A percentile compares a stretch with the other conserved stretches of the same genome.
These are phyloP conservation scores for Beverwykella pulmonaria DNA, from an alignment of 495 filamentous ascomycete genomes.

Conservation along the genomic window DNA sequence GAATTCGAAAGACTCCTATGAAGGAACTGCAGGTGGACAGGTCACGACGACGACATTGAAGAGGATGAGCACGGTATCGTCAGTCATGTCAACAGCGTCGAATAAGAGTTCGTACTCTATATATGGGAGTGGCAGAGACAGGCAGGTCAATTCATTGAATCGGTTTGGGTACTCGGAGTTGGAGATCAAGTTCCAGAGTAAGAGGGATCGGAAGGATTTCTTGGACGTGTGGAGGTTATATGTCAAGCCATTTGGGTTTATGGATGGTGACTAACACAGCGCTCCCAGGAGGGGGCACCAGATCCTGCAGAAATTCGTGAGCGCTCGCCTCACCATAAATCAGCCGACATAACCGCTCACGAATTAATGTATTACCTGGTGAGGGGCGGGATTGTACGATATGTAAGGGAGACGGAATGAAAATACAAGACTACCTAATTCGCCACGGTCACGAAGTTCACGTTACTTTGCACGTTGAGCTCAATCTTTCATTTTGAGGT, in stretches of 20 bases:
- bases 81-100: conserved; percentile 5
- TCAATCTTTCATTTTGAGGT: no score
- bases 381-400: no score
- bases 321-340: no score
- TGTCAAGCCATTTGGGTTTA: conserved; percentile 19
- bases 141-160: conserved; percentile 7
- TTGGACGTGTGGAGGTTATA: conserved; percentile 21
- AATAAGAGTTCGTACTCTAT: not conserved
- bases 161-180: conserved; percentile 26
- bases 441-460: no score
- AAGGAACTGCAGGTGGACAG: not conserved
- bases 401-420: no score
- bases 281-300: no score
- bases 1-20: not conserved
- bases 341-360: no score
- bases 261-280: no score
- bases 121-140: conserved; percentile 4
- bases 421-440: no score
- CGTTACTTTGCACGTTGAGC: no score
- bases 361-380: no score
- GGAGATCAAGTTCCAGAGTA: conserved; percentile 25
- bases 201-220: conserved; percentile 26
- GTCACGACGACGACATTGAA: not conserved
- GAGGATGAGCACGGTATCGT: conserved; percentile 1
- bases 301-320: no score